Percentiles rank a stretch among this genome's conserved stretches.
These are phyloP conservation scores for Aspergillus pseudotamarii DNA, from an alignment of 2,329 filamentous ascomycete genomes.

Conservation along the genomic window DNA sequence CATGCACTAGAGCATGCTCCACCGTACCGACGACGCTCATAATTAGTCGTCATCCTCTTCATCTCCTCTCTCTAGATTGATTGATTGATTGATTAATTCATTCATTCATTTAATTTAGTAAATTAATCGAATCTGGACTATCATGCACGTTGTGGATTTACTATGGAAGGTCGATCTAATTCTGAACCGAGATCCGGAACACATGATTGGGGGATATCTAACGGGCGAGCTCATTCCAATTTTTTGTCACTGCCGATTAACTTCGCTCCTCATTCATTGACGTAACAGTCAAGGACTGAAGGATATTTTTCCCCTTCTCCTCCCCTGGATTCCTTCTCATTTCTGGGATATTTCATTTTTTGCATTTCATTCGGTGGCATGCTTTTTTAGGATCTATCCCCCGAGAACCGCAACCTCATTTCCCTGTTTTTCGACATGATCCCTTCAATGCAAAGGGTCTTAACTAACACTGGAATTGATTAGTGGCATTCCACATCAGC, in stretches of 20 bases:
- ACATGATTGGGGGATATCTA: conserved; percentile 17
- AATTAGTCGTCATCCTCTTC: background rate
- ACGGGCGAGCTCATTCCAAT: conserved; percentile 7
- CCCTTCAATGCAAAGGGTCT: background rate
- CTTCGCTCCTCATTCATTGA: conserved; percentile 2
- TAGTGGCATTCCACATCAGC: conserved; percentile 6
- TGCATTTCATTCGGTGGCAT: background rate
- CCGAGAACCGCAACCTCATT: background rate
- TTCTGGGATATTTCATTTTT: background rate
- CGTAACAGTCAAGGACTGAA: background rate
- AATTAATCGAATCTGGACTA: conserved; percentile 7
- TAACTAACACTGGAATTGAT: background rate
- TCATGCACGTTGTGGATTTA: conserved; percentile 13
- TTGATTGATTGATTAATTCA: background rate
- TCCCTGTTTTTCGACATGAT: background rate
- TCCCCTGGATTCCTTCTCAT: background rate
- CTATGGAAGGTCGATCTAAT: conserved; percentile 9
- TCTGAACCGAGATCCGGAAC: conserved; percentile 18
- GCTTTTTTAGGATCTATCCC: background rate
- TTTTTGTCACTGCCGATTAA: conserved; percentile 5
- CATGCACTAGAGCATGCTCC: background rate
- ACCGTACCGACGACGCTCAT: background rate
- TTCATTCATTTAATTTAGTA: background rate
- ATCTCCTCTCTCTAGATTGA: background rate
- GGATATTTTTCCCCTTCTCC: background rate